Evolutionary conservation across 257 asterid species (phyloP), one percentile per base, ranked within the genome.

Genomic region (Oldenlandia corymbosa): DNA sequence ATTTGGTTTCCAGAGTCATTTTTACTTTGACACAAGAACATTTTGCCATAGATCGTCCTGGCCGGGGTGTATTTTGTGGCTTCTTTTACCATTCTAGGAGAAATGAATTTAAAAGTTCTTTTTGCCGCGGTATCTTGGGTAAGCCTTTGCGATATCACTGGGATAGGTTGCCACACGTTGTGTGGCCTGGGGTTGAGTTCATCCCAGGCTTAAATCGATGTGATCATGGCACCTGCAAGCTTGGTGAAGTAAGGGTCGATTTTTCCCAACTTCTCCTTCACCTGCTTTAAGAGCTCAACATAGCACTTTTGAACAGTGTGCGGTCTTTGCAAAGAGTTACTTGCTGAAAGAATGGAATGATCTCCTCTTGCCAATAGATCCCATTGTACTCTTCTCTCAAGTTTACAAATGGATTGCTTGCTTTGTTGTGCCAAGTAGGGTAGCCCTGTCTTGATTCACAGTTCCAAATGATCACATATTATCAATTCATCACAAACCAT

Each of bases 361-460:
- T 85, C 73, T 91, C 97, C 68, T 91, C 96, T 76, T 91, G 97
- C 97, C 97, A 91, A 73, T 84, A 90, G 17, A 90, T 90, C 26
- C 97, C 97, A 1, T 90, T 78, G 89, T 90, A 90, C 74, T 90
- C 97, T 65, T 85, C 87, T 74, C 60, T 81, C 50, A 87, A 73
- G 76, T 90, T 90, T 70, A 84, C 97, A 68, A 90, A 90, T 0
- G 97, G 96, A 75, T 90, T 90, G 80, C 97, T 90, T 0, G 97
- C 97, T 64, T 90, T 90, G 93, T 95, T 90, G 83, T 90, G 97
- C 84, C 89, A 90, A 10, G 74, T 90, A 90, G 12, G 97, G 97
- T 63, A 87, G 75, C 52, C 97, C 97, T 0, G 96, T 90, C 69
- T 90, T 90, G 26, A 90, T 84, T 65, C 97, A 95, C 70, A 88